Evolutionary conservation across 177 flowering plant genomes (phyloP), one percentile per base, ranked within the genome.

Genomic region (Vitis hybrid): DNA sequence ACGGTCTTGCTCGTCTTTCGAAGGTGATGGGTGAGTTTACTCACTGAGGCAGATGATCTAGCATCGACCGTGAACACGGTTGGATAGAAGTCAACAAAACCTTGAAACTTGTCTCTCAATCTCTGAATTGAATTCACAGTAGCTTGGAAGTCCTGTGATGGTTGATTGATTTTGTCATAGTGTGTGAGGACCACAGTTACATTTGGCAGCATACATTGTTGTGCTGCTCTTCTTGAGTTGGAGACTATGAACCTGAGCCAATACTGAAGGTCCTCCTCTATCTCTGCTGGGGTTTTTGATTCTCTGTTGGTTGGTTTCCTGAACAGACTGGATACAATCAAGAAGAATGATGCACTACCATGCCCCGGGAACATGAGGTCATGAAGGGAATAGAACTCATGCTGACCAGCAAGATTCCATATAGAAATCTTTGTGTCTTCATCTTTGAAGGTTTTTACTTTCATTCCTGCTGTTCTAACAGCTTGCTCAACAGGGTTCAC

Each of bases 351-450:
- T 10, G 98, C 90, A 77, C 98, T 89, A 1, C 94, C 93, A 76
- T 87, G 90, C 49, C 97, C 97, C 2, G 99, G 99, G 79, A 93
- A 93, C 94, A 95, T 88, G 76, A 95, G 85, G 65, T 95, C 99
- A 73, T 91, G 98, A 60, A 91, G 87, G 13, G 94, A 82, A 66
- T 81, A 88, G 72, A 84, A 83, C 61, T 93, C 96, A 19, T 88
- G 91, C 83, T 93, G 94, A 34, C 98, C 97, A 0, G 86, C 89
- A 58, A 95, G 88, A 72, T 93, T 93, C 98, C 99, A 93, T 60
- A 95, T 80, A 40, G 99, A 91, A 30, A 95, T 89, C 80, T 87
- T 91, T 60, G 83, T 85, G 69, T 84, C 90, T 51, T 90, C 93
- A 64, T 95, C 94, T 70, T 82, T 87, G 74, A 91, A 75, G 13